A percentile compares a stretch with the other conserved stretches of the same genome.
Conservation (phyloP, 2,329 filamentous ascomycete genomes). For the Fusarium scirpi region DNA sequence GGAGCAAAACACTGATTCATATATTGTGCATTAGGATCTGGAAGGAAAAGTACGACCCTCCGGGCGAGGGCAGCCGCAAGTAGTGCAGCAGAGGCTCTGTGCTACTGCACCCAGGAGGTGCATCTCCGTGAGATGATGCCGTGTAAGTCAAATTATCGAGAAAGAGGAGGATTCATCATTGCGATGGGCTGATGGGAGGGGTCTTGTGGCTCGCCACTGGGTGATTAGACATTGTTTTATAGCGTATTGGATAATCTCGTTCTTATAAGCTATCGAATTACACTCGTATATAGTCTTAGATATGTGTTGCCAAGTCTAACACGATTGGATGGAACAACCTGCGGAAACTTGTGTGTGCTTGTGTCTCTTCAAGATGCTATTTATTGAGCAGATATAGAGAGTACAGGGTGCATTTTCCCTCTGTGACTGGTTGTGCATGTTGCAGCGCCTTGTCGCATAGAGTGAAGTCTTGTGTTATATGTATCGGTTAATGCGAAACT, state of each 20-base stretch:
- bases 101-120: slow-evolving; percentile 21
- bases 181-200: slow-evolving; percentile 5
- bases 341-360: slow-evolving; percentile 11
- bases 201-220: slow-evolving; percentile 6
- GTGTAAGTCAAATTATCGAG: slow-evolving; percentile 15
- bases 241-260: slow-evolving; percentile 26
- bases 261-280: neutral
- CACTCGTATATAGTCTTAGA: slow-evolving; percentile 7
- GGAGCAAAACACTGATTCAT: slow-evolving; percentile 33
- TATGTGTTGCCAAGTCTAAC: neutral
- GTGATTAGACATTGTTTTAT: slow-evolving; percentile 22
- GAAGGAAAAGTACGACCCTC: slow-evolving; percentile 91
- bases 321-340: slow-evolving; percentile 9
- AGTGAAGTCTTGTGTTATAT: slow-evolving; percentile 1
- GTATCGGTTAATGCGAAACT: neutral
- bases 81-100: slow-evolving; percentile 38
- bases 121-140: slow-evolving; percentile 19
- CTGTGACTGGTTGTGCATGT: slow-evolving; percentile 31
- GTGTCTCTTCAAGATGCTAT: slow-evolving; percentile 24
- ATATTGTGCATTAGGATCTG: slow-evolving; percentile 77
- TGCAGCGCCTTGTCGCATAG: slow-evolving; percentile 11
- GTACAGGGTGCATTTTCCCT: slow-evolving; percentile 3
- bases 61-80: slow-evolving; percentile 57
- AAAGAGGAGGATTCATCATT: slow-evolving; percentile 8
- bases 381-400: slow-evolving; percentile 26